Base-by-base conservation (phyloP, 2,329 filamentous ascomycete genomes). In the Hyphodiscus sp. region DNA sequence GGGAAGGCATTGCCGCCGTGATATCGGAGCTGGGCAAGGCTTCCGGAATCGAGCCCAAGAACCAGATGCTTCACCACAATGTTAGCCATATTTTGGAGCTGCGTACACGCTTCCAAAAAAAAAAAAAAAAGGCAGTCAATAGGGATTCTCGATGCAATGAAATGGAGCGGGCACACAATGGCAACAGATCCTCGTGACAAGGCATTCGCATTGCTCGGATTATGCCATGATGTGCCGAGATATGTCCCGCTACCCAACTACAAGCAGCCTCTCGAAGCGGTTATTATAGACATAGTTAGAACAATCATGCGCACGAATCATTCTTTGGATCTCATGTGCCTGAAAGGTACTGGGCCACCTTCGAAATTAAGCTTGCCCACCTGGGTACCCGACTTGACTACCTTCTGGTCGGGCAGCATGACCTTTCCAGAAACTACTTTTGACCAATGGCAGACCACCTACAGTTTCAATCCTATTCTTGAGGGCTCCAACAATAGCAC, bases 1-100 rank as follows among this genome's bases (percentile, higher is more conserved):
- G 54, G 54, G 47, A 53, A 16, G 19, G 67, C 29, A 64, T 68
- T 57, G 67, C 65, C 51, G 48, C 23, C 52, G 33, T 50, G 20
- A 42, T 52, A 2, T 33, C 47, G 19, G n/a, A 26, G 15, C 29
- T 41, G 38, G 43, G 30, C 45, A 45, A 20, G 10, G 20, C 6
- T 16, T 7, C 38, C 18, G 23, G 41, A 13, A 44, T 18, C 29
- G 33, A 15, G 20, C 44, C n/a, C 38, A 50, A 20, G 15, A 47
- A 26, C 13, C 48, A 29, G 15, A 50, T 55, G 20, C 7, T 33
- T 33, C 29, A 33, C 29, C 7, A 13, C 29, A 33, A 33, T 33
- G 29, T 13, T 8, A 7, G 7, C 13, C 29, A 33, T 33, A 33
- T 33, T 8, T 33, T 33, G 13, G 29, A 33, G 29, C 13, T 33